These are phyloP conservation scores for Nyctanthes arbortristis DNA, from an alignment of 257 asterid genomes.

Conservation along the genomic window DNA sequence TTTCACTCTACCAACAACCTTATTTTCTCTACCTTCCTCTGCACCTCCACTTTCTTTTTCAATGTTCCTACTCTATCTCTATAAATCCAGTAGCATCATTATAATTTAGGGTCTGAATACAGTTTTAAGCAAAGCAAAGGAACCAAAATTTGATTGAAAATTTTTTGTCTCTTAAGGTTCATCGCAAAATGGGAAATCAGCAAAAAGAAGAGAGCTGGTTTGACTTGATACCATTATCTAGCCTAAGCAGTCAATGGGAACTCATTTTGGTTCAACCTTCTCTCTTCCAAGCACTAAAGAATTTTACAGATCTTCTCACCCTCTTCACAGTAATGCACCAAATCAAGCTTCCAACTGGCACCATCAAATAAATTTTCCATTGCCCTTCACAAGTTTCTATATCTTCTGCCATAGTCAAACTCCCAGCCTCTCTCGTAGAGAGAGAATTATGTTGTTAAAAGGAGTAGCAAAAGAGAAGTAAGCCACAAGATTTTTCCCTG, in stretches of 20 bases:
- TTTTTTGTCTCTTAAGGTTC: background rate
- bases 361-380: too few species aligned
- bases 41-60: background rate
- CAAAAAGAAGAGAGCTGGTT: background rate
- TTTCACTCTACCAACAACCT: background rate
- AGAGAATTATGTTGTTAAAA: too few species aligned
- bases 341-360: too few species aligned
- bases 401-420: too few species aligned
- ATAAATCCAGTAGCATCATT: background rate
- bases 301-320: background rate
- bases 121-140: background rate
- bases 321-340: background rate
- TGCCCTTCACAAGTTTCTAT: too few species aligned
- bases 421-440: too few species aligned
- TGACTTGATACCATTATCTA: background rate
- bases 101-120: background rate
- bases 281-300: background rate
- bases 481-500: background rate
- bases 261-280: background rate
- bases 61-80: background rate
- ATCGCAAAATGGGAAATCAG: background rate
- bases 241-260: background rate
- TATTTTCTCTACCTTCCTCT: background rate
- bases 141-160: background rate
- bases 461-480: too few species aligned